Evolutionary conservation across 164 flowering plant genomes (phyloP).

Genomic region (Litsea cubeba): DNA sequence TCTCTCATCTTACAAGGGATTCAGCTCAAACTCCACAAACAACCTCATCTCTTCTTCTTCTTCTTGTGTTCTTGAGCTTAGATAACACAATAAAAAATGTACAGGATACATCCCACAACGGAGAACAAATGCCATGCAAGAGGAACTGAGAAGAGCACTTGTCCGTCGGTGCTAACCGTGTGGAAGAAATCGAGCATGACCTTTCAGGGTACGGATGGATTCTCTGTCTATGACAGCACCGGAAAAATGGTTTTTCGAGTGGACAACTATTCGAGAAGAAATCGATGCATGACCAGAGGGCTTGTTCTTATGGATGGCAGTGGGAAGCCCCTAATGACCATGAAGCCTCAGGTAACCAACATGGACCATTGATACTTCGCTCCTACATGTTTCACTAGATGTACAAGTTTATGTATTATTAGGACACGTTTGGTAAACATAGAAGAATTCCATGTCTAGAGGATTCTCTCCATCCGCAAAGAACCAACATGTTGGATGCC

Average conservation of each 20-base stretch:
- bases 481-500: no score
- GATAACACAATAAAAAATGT: constrained; percentile 18
- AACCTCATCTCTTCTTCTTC: neutral
- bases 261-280: constrained; percentile 52
- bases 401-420: no score
- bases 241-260: constrained; percentile 54
- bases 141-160: no score
- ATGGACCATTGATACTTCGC: neutral
- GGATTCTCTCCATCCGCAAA: no score
- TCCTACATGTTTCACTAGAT: no score
- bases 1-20: neutral
- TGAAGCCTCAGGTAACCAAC: constrained; percentile 46
- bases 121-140: constrained; percentile 8
- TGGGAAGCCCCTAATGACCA: constrained; percentile 44
- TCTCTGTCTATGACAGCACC: constrained; percentile 44
- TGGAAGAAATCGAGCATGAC: constrained; percentile 74
- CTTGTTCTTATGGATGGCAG: constrained; percentile 58
- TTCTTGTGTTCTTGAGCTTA: neutral
- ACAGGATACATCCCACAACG: constrained; percentile 30
- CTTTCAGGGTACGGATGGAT: constrained; percentile 65
- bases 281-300: constrained; percentile 21
- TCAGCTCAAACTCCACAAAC: neutral
- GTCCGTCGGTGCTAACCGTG: constrained; percentile 37
- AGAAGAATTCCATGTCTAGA: no score
- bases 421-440: no score